These are phyloP conservation scores for Penicillium janthinellum DNA, from an alignment of 2,329 filamentous ascomycete species.

Conservation along the genomic window DNA sequence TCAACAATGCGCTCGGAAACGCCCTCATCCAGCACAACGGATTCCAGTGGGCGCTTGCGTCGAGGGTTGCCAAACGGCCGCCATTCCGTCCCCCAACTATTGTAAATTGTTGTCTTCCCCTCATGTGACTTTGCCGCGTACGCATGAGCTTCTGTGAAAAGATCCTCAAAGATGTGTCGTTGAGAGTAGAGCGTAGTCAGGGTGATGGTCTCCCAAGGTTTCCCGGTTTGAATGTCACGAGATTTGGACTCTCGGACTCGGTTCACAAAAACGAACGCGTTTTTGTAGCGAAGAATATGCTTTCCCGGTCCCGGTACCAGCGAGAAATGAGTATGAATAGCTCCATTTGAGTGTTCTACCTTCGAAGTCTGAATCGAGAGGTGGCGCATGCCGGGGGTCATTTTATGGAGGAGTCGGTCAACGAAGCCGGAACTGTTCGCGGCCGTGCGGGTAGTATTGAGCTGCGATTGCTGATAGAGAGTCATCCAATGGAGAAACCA, in stretches of 20 bases:
- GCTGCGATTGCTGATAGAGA: slow-evolving; percentile 68
- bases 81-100: slow-evolving; percentile 83
- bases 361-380: slow-evolving; percentile 67
- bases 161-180: slow-evolving; percentile 82
- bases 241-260: slow-evolving; percentile 83
- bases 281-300: slow-evolving; percentile 83
- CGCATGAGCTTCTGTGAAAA: slow-evolving; percentile 83
- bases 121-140: slow-evolving; percentile 79
- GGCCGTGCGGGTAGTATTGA: slow-evolving; percentile 55
- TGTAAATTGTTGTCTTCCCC: slow-evolving; percentile 91
- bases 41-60: slow-evolving; percentile 82
- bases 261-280: slow-evolving; percentile 84
- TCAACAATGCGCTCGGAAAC: slow-evolving; percentile 78
- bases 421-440: slow-evolving; percentile 47
- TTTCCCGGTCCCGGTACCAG: slow-evolving; percentile 88
- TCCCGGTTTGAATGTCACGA: slow-evolving; percentile 75
- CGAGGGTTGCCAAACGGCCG: slow-evolving; percentile 78
- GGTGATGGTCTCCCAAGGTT: slow-evolving; percentile 91
- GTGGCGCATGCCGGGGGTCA: slow-evolving; percentile 64
- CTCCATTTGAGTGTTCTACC: slow-evolving; percentile 64
- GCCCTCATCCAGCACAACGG: slow-evolving; percentile 81
- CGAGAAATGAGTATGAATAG: slow-evolving; percentile 76
- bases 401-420: slow-evolving; percentile 57
- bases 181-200: slow-evolving; percentile 89
- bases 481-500: slow-evolving; percentile 97